Evolutionary conservation across 1,284 basidiomycete species (phyloP), one percentile per base, ranked within the genome.

Genomic region (Takashimella koratensis): DNA sequence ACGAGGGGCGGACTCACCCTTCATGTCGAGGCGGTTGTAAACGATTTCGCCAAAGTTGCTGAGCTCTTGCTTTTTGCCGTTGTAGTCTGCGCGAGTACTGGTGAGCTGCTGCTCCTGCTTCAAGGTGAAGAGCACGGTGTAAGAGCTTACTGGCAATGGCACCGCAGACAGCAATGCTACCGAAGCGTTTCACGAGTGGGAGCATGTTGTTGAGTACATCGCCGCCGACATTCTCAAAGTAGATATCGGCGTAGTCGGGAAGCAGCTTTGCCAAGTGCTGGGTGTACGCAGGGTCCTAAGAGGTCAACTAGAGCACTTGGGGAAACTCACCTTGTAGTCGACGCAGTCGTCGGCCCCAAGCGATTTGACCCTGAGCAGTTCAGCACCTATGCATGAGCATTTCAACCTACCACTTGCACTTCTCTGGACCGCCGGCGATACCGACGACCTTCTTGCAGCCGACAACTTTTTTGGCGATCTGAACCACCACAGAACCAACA

Each of bases 291-390:
- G 30, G 30, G 16, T 36, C 30, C 16, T 36, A 36, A 36, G 8
- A 16, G 16, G 8, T 36, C 16, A 8, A 16, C 10, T 36, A 58
- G 16, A 24, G 49, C 56, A 49, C n/a, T 2, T 57, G 57, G 19
- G 52, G 59, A 44, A 47, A 16, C 58, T 13, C 27, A 64, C 71
- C 68, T 79, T 80, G 76, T 81, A 81, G 62, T 80, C 78, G 66
- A 80, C 65, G 25, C 76, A 78, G 27, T 70, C 70, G 67, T 81
- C 79, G 40, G 78, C 78, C 1, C 77, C 77, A 51, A 79, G 68
- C 36, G 70, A 70, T 52, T 77, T 71, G 52, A 75, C 67, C 51
- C 57, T 59, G 20, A 21, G 11, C 12, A 8, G 20, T 11, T 12
- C 19, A 13, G 13, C 21, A 27, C n/a, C n/a, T n/a, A n/a, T n/a